Conservation (phyloP, 176 grass and related monocot genomes). For the maize (Zea mays) region DNA sequence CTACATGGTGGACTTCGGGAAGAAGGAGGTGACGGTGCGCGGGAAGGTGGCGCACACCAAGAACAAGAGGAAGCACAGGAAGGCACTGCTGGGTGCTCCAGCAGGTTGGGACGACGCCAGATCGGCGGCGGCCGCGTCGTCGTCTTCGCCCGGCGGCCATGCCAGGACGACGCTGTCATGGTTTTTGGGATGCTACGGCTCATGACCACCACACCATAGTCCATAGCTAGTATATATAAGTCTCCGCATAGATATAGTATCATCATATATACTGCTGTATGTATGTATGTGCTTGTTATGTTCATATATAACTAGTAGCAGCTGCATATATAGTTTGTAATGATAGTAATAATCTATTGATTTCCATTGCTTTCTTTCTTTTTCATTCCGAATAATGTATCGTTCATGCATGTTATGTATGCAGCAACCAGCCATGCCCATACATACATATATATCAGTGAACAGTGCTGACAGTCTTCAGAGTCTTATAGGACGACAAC, state of each 20-base stretch:
- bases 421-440: background rate
- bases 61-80: conserved; percentile 37
- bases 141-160: background rate
- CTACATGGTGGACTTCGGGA: conserved; percentile 96
- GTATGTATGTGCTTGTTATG: background rate
- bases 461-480: too few species aligned
- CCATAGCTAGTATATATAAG: background rate
- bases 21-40: conserved; percentile 85
- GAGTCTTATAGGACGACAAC: too few species aligned
- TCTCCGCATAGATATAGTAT: background rate
- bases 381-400: background rate
- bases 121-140: background rate
- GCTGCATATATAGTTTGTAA: background rate
- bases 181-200: conserved; percentile 58
- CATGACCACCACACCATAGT: conserved; percentile 6
- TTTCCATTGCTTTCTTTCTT: background rate
- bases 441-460: too few species aligned
- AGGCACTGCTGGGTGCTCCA: background rate
- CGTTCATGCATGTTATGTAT: background rate
- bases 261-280: background rate
- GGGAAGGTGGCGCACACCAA: conserved; percentile 47
- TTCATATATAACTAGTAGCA: background rate
- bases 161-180: conserved; percentile 43
- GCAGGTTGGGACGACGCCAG: background rate
- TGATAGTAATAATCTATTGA: background rate